phyloP scores from a whole-genome alignment of 1,284 basidiomycete genomes.

The Ganoderma meredithae region DNA sequence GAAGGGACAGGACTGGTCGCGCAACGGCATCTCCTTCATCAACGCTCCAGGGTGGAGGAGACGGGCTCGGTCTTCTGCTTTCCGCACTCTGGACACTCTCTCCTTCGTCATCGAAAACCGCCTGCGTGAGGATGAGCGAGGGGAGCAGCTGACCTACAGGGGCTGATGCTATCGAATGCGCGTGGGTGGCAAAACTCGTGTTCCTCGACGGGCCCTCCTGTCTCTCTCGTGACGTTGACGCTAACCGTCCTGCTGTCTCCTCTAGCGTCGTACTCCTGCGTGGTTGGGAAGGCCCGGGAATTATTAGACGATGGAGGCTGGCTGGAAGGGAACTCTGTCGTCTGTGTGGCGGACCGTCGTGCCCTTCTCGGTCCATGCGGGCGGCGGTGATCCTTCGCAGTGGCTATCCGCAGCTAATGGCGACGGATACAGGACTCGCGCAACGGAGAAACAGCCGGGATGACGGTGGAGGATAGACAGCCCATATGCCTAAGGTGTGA shows the following conservation, averaged over 20 bases:
- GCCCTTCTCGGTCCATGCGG: conserved; percentile 29
- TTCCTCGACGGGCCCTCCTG: conserved; percentile 19
- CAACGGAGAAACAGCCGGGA: conserved; percentile 30
- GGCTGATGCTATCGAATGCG: conserved; percentile 19
- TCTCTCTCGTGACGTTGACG: conserved; percentile 11
- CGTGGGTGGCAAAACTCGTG: conserved; percentile 11
- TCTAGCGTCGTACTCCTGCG: conserved; percentile 27
- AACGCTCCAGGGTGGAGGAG: conserved; percentile 16
- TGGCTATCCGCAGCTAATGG: conserved; percentile 23
- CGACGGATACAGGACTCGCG: conserved; percentile 29
- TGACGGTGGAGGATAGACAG: conserved; percentile 35
- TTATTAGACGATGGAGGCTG: conserved; percentile 39
- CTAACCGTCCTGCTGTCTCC: conserved; percentile 10
- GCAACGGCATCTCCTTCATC: conserved; percentile 17
- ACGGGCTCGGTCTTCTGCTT: conserved; percentile 17
- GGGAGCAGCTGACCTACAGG: conserved; percentile 24
- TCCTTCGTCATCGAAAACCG: conserved; percentile 25
- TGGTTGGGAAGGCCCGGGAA: conserved; percentile 45
- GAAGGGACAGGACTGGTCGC: conserved; percentile 15
- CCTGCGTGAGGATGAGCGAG: conserved; percentile 25
- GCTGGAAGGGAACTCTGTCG: conserved; percentile 56
- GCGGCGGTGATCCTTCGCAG: conserved; percentile 15
- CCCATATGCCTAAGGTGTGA: conserved; percentile 41
- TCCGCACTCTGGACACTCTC: conserved; percentile 11
- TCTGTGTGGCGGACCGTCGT: conserved; percentile 16